phyloP scores from a whole-genome alignment of 345 rosid species.

The Microthlaspi erraticum region DNA sequence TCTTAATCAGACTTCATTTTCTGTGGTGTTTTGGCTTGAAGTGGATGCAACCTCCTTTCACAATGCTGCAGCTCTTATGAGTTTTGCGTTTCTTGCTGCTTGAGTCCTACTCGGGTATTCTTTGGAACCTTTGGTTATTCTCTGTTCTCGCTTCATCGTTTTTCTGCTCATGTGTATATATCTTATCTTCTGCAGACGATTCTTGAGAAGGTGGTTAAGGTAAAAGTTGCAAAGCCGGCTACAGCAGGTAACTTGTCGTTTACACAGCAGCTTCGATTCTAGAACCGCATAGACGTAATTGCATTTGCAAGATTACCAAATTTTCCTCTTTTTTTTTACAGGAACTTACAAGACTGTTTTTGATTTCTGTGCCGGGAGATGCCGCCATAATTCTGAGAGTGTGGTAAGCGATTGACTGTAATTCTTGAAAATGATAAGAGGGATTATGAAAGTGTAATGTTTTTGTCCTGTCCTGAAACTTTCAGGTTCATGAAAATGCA shows the following conservation, averaged over 20 bases:
- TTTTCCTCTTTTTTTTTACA: constrained; percentile 42
- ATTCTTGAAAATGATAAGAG: constrained; percentile 5
- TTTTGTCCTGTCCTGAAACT: constrained; percentile 14
- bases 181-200: constrained; percentile 56
- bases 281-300: constrained; percentile 5
- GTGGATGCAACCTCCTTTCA: constrained; percentile 82
- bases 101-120: constrained; percentile 70
- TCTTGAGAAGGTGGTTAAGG: constrained; percentile 57
- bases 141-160: constrained; percentile 30
- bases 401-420: constrained; percentile 62
- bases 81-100: constrained; percentile 91
- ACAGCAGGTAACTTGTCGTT: constrained; percentile 66
- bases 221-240: constrained; percentile 80
- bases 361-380: constrained; percentile 93
- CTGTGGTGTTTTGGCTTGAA: constrained; percentile 42
- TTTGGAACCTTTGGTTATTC: constrained; percentile 20
- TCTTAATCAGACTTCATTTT: constrained; percentile 22
- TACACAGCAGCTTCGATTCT: background rate
- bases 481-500: constrained; percentile 96
- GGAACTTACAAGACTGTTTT: constrained; percentile 77
- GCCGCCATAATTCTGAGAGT: constrained; percentile 93
- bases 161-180: constrained; percentile 24
- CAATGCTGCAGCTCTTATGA: constrained; percentile 90
- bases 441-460: constrained; percentile 15
- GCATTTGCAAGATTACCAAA: background rate